Evolutionary conservation across 495 filamentous ascomycete species (phyloP).

Genomic region (Darksidea phi): DNA sequence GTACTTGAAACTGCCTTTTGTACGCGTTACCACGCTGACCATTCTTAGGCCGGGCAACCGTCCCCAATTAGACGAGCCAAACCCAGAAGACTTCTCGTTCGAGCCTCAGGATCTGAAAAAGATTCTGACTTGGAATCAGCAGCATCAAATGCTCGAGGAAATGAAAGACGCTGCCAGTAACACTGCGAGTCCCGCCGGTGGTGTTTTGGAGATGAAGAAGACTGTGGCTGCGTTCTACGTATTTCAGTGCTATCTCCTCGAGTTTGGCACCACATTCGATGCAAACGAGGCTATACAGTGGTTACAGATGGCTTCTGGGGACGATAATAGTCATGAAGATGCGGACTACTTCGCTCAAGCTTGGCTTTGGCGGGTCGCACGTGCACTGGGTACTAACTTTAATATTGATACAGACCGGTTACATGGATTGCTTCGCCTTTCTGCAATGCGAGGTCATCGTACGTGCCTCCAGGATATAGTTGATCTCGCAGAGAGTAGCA

Average conservation of each 20-base stretch:
- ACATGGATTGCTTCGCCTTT: no score
- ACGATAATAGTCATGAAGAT: constrained; percentile 9
- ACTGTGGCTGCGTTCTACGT: constrained; percentile 7
- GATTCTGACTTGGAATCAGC: constrained; percentile 8
- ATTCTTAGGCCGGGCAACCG: background rate
- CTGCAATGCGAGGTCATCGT: no score
- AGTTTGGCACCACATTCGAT: constrained; percentile 1
- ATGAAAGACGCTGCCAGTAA: constrained; percentile 3
- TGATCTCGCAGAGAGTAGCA: no score
- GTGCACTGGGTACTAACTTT: background rate
- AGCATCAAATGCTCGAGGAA: constrained; percentile 9
- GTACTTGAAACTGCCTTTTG: background rate
- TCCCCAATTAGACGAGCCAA: background rate
- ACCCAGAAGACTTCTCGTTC: constrained; percentile 1
- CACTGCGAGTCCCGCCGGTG: background rate
- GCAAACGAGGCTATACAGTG: background rate
- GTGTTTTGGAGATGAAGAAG: background rate
- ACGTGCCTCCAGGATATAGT: no score
- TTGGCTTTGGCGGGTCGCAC: constrained; percentile 2
- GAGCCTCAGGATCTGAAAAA: constrained; percentile 7
- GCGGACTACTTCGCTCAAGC: constrained; percentile 3
- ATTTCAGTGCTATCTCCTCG: constrained; percentile 9
- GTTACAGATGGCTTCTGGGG: background rate
- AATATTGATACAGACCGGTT: background rate
- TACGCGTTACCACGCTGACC: background rate